Conservation (phyloP, 306 rosid species). For the Phaseolus lunatus region DNA sequence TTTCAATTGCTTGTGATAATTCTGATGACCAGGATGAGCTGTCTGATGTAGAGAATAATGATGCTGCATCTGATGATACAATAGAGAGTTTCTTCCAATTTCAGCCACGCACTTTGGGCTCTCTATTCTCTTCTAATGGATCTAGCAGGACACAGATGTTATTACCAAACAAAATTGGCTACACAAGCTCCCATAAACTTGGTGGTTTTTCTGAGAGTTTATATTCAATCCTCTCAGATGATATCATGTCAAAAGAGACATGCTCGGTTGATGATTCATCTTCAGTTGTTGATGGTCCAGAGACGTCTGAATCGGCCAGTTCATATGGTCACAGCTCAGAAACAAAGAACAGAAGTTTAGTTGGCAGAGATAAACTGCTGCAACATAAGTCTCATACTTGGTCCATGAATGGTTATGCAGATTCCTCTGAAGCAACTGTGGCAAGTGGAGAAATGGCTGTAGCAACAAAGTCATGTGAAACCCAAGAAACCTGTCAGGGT, state of each 20-base stretch:
- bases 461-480: constrained; percentile 43
- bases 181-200: constrained; percentile 50
- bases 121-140: constrained; percentile 75
- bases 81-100: constrained; percentile 79
- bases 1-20: constrained; percentile 59
- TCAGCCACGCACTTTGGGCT: constrained; percentile 74
- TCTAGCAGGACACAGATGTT: constrained; percentile 54
- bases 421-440: constrained; percentile 42
- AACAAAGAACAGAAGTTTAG: constrained; percentile 36
- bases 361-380: constrained; percentile 24
- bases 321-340: constrained; percentile 47
- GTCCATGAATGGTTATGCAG: constrained; percentile 45
- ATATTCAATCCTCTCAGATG: constrained; percentile 49
- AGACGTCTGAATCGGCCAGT: constrained; percentile 55
- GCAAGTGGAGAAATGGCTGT: constrained; percentile 43
- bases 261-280: constrained; percentile 50
- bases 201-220: constrained; percentile 53
- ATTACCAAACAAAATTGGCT: constrained; percentile 54
- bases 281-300: constrained; percentile 46
- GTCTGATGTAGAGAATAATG: constrained; percentile 59
- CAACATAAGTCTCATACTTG: constrained; percentile 46
- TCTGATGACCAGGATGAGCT: constrained; percentile 76
- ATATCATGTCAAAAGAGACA: constrained; percentile 46
- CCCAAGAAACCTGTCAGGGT: constrained; percentile 46
- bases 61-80: constrained; percentile 57